Evolutionary conservation across 1,139 yeast species (phyloP).

Genomic region (Sugiyamaella neomexicana): DNA sequence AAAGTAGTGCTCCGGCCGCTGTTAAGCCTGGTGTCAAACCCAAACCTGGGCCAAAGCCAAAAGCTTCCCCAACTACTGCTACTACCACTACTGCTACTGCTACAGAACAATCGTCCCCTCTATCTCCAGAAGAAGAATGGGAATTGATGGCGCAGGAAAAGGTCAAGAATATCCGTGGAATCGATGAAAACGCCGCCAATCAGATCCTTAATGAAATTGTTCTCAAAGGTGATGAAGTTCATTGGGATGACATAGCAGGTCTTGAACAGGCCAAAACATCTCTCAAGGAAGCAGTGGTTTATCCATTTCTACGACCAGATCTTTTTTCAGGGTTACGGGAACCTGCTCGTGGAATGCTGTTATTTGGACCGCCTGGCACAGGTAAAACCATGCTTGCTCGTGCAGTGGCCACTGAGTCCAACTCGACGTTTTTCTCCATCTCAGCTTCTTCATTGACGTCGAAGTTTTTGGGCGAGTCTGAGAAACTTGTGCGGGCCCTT

Average conservation of each 20-base stretch:
- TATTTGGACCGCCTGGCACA: constrained; percentile 98
- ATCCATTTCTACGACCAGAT: constrained; percentile 93
- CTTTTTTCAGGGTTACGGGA: constrained; percentile 87
- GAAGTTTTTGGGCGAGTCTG: constrained; percentile 86
- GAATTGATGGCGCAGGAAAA: constrained; percentile 35
- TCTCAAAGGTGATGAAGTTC: constrained; percentile 91
- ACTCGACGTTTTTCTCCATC: constrained; percentile 89
- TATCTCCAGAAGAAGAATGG: constrained; percentile 26
- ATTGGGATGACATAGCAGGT: constrained; percentile 97
- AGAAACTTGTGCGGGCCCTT: constrained; percentile 86
- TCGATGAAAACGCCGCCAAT: constrained; percentile 69
- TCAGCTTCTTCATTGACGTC: constrained; percentile 92
- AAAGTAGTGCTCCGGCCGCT: constrained; percentile 1
- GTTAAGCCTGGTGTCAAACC: constrained; percentile 13
- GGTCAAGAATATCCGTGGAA: constrained; percentile 43
- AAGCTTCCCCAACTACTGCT: background rate
- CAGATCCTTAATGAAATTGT: constrained; percentile 91
- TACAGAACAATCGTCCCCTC: constrained; percentile 1
- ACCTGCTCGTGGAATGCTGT: constrained; percentile 93
- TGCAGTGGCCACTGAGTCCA: constrained; percentile 96
- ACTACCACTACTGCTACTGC: background rate
- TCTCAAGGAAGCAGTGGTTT: constrained; percentile 92
- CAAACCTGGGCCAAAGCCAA: constrained; percentile 18
- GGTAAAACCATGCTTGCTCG: constrained; percentile 98
- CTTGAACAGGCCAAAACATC: constrained; percentile 86